phyloP scores from a whole-genome alignment of 495 filamentous ascomycete species.

The Penicillium roqueforti region DNA sequence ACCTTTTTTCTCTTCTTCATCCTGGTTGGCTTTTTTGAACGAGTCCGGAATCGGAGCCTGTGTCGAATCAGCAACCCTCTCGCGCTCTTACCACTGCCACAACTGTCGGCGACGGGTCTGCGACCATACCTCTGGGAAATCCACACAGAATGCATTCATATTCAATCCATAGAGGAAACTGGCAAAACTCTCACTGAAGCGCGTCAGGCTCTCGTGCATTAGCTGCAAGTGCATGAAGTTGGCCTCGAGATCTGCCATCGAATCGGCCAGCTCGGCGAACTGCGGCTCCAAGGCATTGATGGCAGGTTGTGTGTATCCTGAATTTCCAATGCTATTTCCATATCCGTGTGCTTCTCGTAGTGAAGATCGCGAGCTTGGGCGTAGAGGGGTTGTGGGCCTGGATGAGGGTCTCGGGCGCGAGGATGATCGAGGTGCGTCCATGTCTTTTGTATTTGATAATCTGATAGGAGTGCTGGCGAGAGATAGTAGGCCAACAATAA shows the following conservation, averaged over 20 bases:
- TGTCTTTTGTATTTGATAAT: conserved; percentile 13
- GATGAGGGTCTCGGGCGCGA: conserved; percentile 52
- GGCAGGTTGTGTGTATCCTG: conserved; percentile 58
- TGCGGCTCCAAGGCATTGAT: conserved; percentile 79
- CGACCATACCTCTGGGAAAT: conserved; percentile 80
- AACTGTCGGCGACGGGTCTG: neutral
- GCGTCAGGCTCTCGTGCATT: conserved; percentile 91
- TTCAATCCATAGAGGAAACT: conserved; percentile 93
- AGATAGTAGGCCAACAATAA: neutral
- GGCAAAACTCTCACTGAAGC: conserved; percentile 95
- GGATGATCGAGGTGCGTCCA: conserved; percentile 40
- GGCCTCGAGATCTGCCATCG: conserved; percentile 90
- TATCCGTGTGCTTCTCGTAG: conserved; percentile 66
- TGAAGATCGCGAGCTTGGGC: conserved; percentile 84
- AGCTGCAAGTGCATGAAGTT: conserved; percentile 97
- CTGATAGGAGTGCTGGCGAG: neutral
- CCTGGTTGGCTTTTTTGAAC: conserved; percentile 63
- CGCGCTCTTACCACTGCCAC: neutral
- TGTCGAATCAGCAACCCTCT: conserved; percentile 5
- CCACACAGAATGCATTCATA: conserved; percentile 98
- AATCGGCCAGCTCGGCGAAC: conserved; percentile 90
- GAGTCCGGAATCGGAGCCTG: conserved; percentile 67
- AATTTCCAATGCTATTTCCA: conserved; percentile 37
- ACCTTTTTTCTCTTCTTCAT: conserved; percentile 45
- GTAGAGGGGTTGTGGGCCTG: conserved; percentile 88